These are phyloP conservation scores for Coemansia sp. DNA, from an alignment of 192 early-diverging fungal genomes.

Conservation along the genomic window DNA sequence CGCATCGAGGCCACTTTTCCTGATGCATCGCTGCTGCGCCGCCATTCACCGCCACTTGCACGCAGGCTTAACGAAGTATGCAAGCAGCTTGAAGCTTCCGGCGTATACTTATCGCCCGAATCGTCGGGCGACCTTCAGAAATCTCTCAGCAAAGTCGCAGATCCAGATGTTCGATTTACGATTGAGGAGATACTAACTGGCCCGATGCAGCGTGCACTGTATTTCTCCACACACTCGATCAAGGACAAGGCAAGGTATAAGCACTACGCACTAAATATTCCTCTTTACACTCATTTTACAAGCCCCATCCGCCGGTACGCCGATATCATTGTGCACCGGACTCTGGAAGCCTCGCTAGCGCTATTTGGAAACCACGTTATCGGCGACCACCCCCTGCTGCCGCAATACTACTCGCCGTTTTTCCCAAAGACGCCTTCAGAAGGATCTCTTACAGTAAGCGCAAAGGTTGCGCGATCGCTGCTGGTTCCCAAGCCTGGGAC, in stretches of 20 bases:
- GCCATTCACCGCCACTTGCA: slow-evolving; percentile 62
- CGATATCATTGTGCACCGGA: slow-evolving; percentile 93
- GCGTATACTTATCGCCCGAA: slow-evolving; percentile 60
- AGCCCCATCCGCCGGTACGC: slow-evolving; percentile 99
- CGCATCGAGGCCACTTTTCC: slow-evolving; percentile 82
- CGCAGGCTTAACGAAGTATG: slow-evolving; percentile 36
- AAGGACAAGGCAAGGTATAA: slow-evolving; percentile 59
- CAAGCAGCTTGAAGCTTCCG: slow-evolving; percentile 54
- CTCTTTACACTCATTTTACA: slow-evolving; percentile 99
- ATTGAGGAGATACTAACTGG: slow-evolving; percentile 50
- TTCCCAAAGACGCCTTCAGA: slow-evolving; percentile 27
- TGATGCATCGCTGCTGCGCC: slow-evolving; percentile 77
- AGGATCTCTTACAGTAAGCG: slow-evolving; percentile 21
- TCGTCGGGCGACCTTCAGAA: slow-evolving; percentile 61
- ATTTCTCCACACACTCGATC: slow-evolving; percentile 91
- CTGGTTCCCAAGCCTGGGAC: slow-evolving; percentile 21
- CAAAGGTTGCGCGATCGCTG: slow-evolving; percentile 1
- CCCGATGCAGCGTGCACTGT: slow-evolving; percentile 96
- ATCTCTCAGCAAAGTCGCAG: slow-evolving; percentile 58
- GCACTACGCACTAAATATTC: slow-evolving; percentile 92
- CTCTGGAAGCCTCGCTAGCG: slow-evolving; percentile 60
- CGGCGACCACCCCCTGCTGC: slow-evolving; percentile 47
- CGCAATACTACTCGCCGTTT: slow-evolving; percentile 30
- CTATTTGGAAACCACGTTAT: slow-evolving; percentile 34
- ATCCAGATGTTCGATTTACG: slow-evolving; percentile 22